phyloP scores from a whole-genome alignment of 2,329 filamentous ascomycete species.

The Scedosporium boydii region DNA sequence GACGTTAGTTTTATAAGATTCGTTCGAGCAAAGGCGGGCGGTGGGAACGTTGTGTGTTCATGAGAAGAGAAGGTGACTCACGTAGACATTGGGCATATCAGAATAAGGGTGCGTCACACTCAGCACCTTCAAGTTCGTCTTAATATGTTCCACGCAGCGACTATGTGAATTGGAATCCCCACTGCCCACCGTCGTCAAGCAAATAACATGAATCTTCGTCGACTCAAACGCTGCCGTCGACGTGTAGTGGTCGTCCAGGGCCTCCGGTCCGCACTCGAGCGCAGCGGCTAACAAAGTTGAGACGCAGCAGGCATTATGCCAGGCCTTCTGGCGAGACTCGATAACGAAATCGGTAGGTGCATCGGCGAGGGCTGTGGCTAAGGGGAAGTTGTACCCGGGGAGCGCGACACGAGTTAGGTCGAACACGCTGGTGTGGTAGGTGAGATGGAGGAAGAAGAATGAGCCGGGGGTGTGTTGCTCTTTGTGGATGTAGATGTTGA shows the following conservation, averaged over 20 bases:
- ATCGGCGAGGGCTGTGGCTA: conserved; percentile 14
- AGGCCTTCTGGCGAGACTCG: conserved; percentile 14
- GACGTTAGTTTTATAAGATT: background rate
- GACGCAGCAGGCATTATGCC: conserved; percentile 14
- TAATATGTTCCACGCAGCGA: conserved; percentile 13
- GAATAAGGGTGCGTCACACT: conserved; percentile 3
- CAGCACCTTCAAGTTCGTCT: conserved; percentile 10
- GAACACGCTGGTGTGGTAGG: conserved; percentile 15
- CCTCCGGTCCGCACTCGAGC: conserved; percentile 8
- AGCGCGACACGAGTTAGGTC: conserved; percentile 16
- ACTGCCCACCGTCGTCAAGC: conserved; percentile 13
- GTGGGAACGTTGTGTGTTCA: background rate
- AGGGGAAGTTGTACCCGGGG: conserved; percentile 16
- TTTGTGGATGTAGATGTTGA: conserved; percentile 14
- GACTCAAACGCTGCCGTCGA: conserved; percentile 15
- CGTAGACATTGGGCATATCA: conserved; percentile 3
- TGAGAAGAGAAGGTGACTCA: background rate
- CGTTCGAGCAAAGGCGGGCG: background rate
- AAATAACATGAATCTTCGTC: conserved; percentile 18
- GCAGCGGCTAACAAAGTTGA: conserved; percentile 13
- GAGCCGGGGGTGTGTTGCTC: conserved; percentile 12
- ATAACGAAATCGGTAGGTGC: conserved; percentile 12
- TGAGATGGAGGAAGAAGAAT: conserved; percentile 16
- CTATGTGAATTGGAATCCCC: conserved; percentile 11
- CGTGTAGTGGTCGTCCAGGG: conserved; percentile 16